phyloP scores from a whole-genome alignment of 441 rosid species.

The Kokia cookei region DNA sequence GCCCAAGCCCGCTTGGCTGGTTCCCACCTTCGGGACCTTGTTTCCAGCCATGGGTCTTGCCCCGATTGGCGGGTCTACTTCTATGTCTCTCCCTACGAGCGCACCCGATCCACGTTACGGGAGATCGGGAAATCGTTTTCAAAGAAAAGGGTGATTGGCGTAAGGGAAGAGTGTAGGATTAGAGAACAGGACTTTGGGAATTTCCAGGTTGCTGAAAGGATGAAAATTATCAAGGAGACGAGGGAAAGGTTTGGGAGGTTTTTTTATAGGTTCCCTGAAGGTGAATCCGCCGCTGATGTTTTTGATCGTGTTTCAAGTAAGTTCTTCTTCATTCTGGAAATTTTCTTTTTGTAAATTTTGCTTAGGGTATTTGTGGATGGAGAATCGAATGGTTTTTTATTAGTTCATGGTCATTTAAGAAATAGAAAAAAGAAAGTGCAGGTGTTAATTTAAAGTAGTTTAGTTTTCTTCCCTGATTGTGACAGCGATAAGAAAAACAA shows the following conservation, averaged over 20 bases:
- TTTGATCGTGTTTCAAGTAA: slow-evolving; percentile 92
- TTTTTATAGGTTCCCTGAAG: slow-evolving; percentile 91
- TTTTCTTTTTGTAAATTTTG: background rate
- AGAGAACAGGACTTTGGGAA: slow-evolving; percentile 98
- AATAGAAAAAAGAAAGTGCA: background rate
- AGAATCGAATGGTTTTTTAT: background rate
- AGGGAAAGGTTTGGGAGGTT: slow-evolving; percentile 82
- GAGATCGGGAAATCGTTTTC: slow-evolving; percentile 85
- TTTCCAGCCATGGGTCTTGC: slow-evolving; percentile 25
- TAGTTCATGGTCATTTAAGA: background rate
- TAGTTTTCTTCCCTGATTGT: background rate
- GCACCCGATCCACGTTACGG: slow-evolving; percentile 82
- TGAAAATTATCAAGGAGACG: slow-evolving; percentile 61
- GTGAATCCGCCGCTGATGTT: slow-evolving; percentile 97
- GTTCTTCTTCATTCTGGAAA: slow-evolving; percentile 2
- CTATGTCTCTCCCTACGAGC: slow-evolving; percentile 89
- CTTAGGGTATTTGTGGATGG: background rate
- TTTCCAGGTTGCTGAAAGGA: slow-evolving; percentile 87
- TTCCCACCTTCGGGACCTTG: slow-evolving; percentile 30
- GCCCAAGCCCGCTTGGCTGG: slow-evolving; percentile 65
- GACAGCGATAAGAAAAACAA: background rate
- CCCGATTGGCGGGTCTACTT: slow-evolving; percentile 73
- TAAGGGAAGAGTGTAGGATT: slow-evolving; percentile 82
- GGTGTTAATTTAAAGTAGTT: background rate
- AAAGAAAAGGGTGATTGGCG: slow-evolving; percentile 69